Conservation (phyloP, 2,329 filamentous ascomycete genomes). For the Neospermospora avenae region DNA sequence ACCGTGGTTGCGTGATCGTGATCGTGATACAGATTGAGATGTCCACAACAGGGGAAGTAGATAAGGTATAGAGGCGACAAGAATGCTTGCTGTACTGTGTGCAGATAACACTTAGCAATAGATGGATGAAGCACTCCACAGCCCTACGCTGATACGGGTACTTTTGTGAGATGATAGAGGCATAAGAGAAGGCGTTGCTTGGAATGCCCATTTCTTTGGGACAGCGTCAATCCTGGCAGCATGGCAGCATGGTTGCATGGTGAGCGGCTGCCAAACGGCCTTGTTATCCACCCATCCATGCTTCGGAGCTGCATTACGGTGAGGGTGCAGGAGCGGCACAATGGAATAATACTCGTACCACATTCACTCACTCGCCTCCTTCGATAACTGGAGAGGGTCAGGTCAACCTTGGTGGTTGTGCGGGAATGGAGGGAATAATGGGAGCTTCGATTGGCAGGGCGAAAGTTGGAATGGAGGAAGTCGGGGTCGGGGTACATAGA, state of each 20-base stretch:
- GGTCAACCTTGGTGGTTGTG: not conserved
- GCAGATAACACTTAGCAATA: too few relatives aligned
- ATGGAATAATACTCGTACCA: not conserved
- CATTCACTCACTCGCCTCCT: too few relatives aligned
- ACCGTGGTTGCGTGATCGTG: slow-evolving; percentile 3
- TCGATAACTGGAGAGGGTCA: not conserved
- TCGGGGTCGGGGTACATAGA: too few relatives aligned
- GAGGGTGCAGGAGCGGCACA: not conserved
- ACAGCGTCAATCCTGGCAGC: not conserved
- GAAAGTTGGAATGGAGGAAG: not conserved
- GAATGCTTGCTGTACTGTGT: not conserved
- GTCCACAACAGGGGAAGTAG: not conserved
- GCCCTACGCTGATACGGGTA: not conserved
- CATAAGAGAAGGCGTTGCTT: not conserved
- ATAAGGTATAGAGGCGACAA: not conserved
- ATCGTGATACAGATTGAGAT: too few relatives aligned
- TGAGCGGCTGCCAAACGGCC: not conserved
- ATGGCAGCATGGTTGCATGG: not conserved
- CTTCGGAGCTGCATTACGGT: not conserved
- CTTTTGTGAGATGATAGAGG: not conserved
- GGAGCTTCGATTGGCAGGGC: not conserved
- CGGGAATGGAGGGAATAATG: not conserved
- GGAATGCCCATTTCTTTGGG: not conserved
- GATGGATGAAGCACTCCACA: not conserved
- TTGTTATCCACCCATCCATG: not conserved